Percentiles rank a stretch among this genome's conserved stretches.
Evolutionary conservation across 2,329 filamentous ascomycete genomes (phyloP).

Genomic region (Monosporascus cannonballus): DNA sequence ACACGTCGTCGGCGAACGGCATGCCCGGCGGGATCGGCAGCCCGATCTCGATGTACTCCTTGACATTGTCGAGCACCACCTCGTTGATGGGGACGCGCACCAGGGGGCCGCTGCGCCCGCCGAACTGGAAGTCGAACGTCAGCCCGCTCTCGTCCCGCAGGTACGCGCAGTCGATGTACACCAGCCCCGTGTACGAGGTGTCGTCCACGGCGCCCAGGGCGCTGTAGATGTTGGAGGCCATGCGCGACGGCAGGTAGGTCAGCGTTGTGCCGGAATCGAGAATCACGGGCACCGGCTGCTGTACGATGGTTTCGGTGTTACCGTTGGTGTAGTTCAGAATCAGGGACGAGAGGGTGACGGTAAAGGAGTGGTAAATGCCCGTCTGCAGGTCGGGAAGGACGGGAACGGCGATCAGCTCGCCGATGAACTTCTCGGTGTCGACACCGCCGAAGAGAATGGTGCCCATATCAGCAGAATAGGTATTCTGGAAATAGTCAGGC

Average conservation of each 20-base stretch:
- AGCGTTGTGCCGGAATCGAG: conserved; percentile 64
- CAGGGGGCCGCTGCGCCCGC: conserved; percentile 25
- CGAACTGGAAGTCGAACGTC: conserved; percentile 36
- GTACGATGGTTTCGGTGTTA: conserved; percentile 22
- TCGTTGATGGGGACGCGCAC: conserved; percentile 27
- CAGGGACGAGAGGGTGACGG: conserved; percentile 30
- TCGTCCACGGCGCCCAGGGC: conserved; percentile 35
- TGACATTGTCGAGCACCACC: conserved; percentile 34
- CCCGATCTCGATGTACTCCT: conserved; percentile 14
- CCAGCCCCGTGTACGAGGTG: conserved; percentile 25
- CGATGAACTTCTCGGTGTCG: conserved; percentile 60
- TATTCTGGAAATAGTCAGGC: conserved; percentile 28
- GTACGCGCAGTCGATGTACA: conserved; percentile 35
- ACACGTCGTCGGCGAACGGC: conserved; percentile 35
- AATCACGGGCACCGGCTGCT: conserved; percentile 40
- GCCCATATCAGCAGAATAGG: conserved; percentile 50
- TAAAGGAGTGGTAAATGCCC: conserved; percentile 33
- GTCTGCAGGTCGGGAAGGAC: conserved; percentile 41
- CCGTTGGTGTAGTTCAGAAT: conserved; percentile 30
- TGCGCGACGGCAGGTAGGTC: conserved; percentile 51
- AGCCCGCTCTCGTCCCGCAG: conserved; percentile 23
- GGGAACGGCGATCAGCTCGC: conserved; percentile 48
- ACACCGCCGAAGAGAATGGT: conserved; percentile 65
- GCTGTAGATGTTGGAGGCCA: conserved; percentile 34
- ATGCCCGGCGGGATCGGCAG: conserved; percentile 22